These are phyloP conservation scores for Suillus luteus DNA, from an alignment of 768 basidiomycete species.

Conservation along the genomic window DNA sequence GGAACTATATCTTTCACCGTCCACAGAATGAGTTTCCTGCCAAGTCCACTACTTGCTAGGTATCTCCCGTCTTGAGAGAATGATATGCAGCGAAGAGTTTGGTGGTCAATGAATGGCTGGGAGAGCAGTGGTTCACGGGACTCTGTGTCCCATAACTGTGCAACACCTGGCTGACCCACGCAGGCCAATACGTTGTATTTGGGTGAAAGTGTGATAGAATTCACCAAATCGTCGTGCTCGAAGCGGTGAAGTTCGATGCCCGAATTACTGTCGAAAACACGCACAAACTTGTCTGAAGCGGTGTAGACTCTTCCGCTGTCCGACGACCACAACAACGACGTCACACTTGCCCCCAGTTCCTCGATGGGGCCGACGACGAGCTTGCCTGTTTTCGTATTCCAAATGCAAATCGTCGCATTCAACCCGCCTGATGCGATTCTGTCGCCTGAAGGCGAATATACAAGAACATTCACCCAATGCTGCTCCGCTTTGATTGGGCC, in stretches of 20 bases:
- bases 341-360: neutral
- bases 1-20: neutral
- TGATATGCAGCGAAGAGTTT: neutral
- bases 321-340: neutral
- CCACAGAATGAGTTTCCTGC: neutral
- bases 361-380: neutral
- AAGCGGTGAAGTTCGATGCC: neutral
- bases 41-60: neutral
- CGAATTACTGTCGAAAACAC: neutral
- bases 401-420: neutral
- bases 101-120: neutral
- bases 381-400: neutral
- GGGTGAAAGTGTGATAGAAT: constrained; percentile 5
- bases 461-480: neutral
- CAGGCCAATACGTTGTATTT: neutral
- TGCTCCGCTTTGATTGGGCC: neutral
- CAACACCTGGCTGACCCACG: neutral
- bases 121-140: neutral
- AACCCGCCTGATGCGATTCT: neutral
- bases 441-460: neutral
- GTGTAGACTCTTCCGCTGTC: neutral
- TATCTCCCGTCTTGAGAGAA: neutral
- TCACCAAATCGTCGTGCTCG: neutral
- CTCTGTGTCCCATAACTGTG: neutral
- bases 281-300: neutral